Evolutionary conservation across 2,329 filamentous ascomycete genomes (phyloP), one percentile per base, ranked within the genome.

Genomic region (Helotiales sp.): DNA sequence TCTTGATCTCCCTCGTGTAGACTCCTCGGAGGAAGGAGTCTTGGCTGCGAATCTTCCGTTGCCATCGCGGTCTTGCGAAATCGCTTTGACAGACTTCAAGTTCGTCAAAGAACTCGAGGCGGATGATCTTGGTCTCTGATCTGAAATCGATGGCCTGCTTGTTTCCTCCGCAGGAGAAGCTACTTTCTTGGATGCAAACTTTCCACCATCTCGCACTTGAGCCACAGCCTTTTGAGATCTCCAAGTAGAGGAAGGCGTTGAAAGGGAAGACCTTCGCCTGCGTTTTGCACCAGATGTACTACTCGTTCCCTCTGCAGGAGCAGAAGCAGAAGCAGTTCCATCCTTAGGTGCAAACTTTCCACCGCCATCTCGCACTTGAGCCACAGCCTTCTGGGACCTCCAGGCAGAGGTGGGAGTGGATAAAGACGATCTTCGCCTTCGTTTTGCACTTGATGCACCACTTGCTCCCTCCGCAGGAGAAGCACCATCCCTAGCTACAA

Each of bases 321-420:
- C 9, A 34, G 31, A 34, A 15, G 9, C 27, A 17, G 38, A 38
- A 8, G 19, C 17, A 12, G n/a, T n/a, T n/a, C n/a, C n/a, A n/a
- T n/a, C n/a, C n/a, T n/a, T n/a, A n/a, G n/a, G n/a, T n/a, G 51
- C 51, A 46, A 58, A 59, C 49, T 51, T 54, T 15, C 56, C 59
- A 42, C 55, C 31, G 5, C 29, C 17, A 44, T 54, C 44, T 17
- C 49, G 46, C 15, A 15, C 27, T 24, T 46, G 9, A 46, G 40
- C 33, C 27, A 22, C 24, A 7, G 36, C 17, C 5, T 40, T 40
- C 36, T 9, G n/a, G n/a, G n/a, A n/a, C n/a, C n/a, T n/a, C n/a
- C n/a, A n/a, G n/a, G n/a, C 30, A 4, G 6, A 25, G 2, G 52
- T 54, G 31, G 29, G 38, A 34, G 31, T 15, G 31, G 31, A 34